These are phyloP conservation scores for Cytospora chrysosperma DNA, from an alignment of 2,329 filamentous ascomycete genomes.

Conservation along the genomic window DNA sequence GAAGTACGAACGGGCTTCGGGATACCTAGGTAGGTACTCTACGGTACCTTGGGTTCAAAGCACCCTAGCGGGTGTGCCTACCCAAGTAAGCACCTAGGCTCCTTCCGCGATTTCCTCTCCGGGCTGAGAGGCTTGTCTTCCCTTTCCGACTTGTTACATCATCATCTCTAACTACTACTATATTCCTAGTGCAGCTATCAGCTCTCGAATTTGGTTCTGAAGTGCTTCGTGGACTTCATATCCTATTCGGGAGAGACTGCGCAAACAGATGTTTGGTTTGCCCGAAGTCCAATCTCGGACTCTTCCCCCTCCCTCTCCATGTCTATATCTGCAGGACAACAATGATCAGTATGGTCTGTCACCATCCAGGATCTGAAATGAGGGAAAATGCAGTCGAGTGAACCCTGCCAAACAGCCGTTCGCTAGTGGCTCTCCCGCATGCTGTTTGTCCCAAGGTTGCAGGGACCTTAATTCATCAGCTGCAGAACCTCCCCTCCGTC, in stretches of 20 bases:
- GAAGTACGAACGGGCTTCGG: not conserved
- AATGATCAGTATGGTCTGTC: not conserved
- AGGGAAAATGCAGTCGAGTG: not conserved
- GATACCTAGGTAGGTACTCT: no score
- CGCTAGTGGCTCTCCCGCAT: not conserved
- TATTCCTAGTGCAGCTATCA: no score
- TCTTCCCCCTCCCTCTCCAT: not conserved
- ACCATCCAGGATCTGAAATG: not conserved
- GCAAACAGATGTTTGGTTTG: not conserved
- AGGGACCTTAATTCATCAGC: constrained; percentile 6
- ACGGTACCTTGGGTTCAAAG: not conserved
- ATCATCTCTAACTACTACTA: no score
- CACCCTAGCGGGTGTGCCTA: not conserved
- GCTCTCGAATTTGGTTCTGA: no score
- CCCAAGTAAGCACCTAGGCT: not conserved
- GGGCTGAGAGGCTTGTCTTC: no score
- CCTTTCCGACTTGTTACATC: no score
- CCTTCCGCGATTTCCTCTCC: not conserved
- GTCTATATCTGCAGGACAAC: not conserved
- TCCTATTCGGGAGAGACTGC: not conserved
- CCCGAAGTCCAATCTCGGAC: not conserved
- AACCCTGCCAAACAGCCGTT: not conserved
- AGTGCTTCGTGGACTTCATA: not conserved
- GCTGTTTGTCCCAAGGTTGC: not conserved
- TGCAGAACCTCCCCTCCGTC: not conserved